A percentile compares a stretch with the other conserved stretches of the same genome.
Evolutionary conservation across 371 early-diverging fungal genomes (phyloP).

Genomic region (Cokeromyces recurvatus): DNA sequence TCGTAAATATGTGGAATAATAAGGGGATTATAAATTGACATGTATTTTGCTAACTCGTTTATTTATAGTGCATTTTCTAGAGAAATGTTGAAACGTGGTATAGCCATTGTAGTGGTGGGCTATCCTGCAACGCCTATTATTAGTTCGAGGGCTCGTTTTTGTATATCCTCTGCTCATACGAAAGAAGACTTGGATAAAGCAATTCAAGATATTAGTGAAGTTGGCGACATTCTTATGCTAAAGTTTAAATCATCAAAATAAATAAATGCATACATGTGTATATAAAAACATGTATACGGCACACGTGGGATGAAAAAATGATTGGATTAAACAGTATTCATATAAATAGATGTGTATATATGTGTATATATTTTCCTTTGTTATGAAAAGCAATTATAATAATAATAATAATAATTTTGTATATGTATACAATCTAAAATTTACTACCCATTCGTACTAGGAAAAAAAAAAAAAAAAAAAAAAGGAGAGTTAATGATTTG

Average conservation of each 20-base stretch:
- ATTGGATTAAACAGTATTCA: too few species aligned
- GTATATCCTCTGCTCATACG: constrained; percentile 94
- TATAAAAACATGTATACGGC: too few species aligned
- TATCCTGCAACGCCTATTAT: constrained; percentile 98
- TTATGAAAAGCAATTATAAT: too few species aligned
- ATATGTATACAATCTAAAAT: constrained; percentile 10
- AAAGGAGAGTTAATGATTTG: too few species aligned
- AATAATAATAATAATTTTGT: too few species aligned
- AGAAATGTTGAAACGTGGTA: constrained; percentile 83
- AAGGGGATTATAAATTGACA: neutral
- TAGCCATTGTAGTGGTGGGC: constrained; percentile 98
- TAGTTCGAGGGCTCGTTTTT: constrained; percentile 96
- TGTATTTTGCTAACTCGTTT: neutral
- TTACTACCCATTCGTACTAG: constrained; percentile 22
- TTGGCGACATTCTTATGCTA: constrained; percentile 63
- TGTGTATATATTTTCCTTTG: too few species aligned
- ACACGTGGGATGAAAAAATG: constrained; percentile 24
- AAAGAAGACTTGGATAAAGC: constrained; percentile 88
- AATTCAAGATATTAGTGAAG: constrained; percentile 56
- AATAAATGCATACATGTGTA: too few species aligned
- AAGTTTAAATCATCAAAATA: constrained; percentile 47
- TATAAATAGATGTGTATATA: too few species aligned
- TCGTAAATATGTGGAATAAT: constrained; percentile 54
- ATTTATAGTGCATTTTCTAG: constrained; percentile 83
- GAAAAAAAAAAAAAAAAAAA: neutral